These are phyloP conservation scores for Parathielavia appendiculata DNA, from an alignment of 495 filamentous ascomycete genomes.

Conservation along the genomic window DNA sequence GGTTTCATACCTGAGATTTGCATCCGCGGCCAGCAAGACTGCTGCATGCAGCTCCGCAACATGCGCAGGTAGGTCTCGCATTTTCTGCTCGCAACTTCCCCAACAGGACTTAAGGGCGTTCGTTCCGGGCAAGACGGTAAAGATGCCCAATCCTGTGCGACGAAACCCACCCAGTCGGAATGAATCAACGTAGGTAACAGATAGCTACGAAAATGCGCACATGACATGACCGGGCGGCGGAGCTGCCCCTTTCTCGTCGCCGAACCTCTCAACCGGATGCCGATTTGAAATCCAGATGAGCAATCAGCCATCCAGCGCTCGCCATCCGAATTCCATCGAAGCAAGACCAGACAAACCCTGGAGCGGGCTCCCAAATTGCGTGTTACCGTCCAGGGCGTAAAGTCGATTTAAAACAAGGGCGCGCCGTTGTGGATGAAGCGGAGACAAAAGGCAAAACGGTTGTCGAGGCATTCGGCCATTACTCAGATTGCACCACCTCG, in stretches of 20 bases:
- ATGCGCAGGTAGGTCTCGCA: slow-evolving; percentile 1
- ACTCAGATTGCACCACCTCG: slow-evolving; percentile 4
- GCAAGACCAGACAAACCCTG: neutral
- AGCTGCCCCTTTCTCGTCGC: neutral
- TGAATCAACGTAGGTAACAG: neutral
- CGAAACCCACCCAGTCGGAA: slow-evolving; percentile 6
- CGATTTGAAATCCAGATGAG: slow-evolving; percentile 17
- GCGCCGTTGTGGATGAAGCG: slow-evolving; percentile 1
- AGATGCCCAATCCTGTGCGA: neutral
- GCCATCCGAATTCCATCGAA: slow-evolving; percentile 5
- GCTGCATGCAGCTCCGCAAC: neutral
- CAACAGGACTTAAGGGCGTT: neutral
- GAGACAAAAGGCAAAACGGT: slow-evolving; percentile 10
- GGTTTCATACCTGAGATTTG: neutral
- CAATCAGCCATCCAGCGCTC: slow-evolving; percentile 5
- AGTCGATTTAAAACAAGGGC: slow-evolving; percentile 6
- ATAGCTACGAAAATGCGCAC: neutral
- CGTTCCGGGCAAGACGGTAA: slow-evolving; percentile 7
- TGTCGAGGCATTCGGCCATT: neutral
- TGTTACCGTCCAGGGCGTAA: neutral
- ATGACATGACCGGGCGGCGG: slow-evolving; percentile 1
- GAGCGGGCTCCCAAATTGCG: too few relatives aligned
- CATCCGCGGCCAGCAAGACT: neutral
- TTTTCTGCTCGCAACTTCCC: neutral
- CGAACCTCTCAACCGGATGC: neutral